These are phyloP conservation scores for Tilletia setariae DNA, from an alignment of 1,284 basidiomycete species.

Conservation along the genomic window DNA sequence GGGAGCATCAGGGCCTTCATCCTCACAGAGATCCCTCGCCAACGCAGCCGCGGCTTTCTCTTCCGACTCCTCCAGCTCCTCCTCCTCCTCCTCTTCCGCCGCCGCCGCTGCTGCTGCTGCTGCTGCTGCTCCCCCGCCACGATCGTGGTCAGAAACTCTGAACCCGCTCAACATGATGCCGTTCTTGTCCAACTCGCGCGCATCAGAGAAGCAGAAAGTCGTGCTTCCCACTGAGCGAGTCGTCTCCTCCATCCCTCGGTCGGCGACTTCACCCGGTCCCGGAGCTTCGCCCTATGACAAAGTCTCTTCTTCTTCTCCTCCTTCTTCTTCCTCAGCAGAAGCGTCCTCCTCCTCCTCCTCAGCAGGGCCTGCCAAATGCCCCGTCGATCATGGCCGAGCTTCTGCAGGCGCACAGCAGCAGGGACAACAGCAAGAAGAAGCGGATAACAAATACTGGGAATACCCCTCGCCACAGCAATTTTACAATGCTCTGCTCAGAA, in stretches of 20 bases:
- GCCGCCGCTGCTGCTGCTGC: too few species aligned
- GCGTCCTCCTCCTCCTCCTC: slow-evolving; percentile 23
- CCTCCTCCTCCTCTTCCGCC: neutral
- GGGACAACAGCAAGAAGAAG: slow-evolving; percentile 14
- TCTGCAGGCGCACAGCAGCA: neutral
- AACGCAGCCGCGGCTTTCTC: neutral
- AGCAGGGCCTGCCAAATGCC: slow-evolving; percentile 25
- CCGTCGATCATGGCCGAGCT: slow-evolving; percentile 24
- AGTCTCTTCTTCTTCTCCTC: neutral
- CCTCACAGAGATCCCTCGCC: neutral
- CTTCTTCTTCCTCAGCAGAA: slow-evolving; percentile 1
- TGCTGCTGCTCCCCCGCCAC: neutral
- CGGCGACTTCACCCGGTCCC: slow-evolving; percentile 54
- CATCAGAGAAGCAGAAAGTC: slow-evolving; percentile 62
- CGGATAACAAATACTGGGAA: slow-evolving; percentile 67
- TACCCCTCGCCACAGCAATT: slow-evolving; percentile 99
- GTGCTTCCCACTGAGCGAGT: slow-evolving; percentile 73
- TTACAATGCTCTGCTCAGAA: slow-evolving; percentile 92
- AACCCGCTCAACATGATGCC: slow-evolving; percentile 92
- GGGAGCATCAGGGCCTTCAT: neutral
- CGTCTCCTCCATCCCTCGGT: slow-evolving; percentile 80
- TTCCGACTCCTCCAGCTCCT: neutral
- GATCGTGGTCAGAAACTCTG: slow-evolving; percentile 26
- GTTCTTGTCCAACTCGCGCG: slow-evolving; percentile 67
- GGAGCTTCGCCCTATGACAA: slow-evolving; percentile 48